Percentiles rank a stretch among this genome's conserved stretches.
phyloP scores from a whole-genome alignment of 2,329 filamentous ascomycete species.

The Xylaria sp. region DNA sequence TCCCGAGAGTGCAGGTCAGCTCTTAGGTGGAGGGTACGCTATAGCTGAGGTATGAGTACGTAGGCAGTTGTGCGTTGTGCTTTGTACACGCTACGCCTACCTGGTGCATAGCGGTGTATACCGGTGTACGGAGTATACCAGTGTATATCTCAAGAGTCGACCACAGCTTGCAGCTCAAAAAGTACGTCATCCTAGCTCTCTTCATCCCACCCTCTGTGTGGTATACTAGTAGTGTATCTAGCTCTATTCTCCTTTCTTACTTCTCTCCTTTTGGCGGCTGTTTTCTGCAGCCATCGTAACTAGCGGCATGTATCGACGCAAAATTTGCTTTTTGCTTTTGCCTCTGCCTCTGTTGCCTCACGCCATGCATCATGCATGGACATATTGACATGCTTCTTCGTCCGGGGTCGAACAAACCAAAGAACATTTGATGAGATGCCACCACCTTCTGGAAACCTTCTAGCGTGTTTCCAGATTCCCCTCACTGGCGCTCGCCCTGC shows the following conservation, averaged over 20 bases:
- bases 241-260: too few species aligned
- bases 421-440: not conserved
- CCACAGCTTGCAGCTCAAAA: conserved; percentile 5
- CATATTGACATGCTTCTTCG: not conserved
- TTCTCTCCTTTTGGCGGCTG: not conserved
- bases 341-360: not conserved
- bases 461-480: conserved; percentile 10
- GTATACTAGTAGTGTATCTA: too few species aligned
- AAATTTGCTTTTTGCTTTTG: not conserved
- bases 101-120: too few species aligned
- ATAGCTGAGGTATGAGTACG: too few species aligned
- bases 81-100: too few species aligned
- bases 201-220: conserved; percentile 1
- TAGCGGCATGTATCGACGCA: not conserved
- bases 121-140: too few species aligned
- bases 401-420: conserved; percentile 26
- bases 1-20: too few species aligned
- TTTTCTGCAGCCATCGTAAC: not conserved
- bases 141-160: too few species aligned
- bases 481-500: not conserved
- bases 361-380: conserved; percentile 12
- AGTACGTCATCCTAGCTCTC: conserved; percentile 15
- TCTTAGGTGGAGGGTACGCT: too few species aligned
- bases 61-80: too few species aligned
- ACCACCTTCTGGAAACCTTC: conserved; percentile 26